Percentiles rank a stretch among this genome's conserved stretches.
Conservation (phyloP, 177 flowering plant species). For the Telopea speciosissima region DNA sequence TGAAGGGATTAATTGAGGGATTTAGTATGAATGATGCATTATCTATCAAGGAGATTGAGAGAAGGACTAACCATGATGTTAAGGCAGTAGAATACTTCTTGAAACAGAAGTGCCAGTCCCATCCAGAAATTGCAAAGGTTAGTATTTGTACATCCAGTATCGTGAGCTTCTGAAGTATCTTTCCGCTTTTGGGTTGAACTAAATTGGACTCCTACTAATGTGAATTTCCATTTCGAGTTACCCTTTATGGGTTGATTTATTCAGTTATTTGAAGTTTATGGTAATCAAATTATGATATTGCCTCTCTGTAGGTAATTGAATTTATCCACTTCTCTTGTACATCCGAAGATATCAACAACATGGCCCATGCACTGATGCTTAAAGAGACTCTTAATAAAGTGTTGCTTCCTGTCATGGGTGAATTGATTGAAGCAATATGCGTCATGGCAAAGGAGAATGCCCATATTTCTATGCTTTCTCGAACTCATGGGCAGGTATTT, state of each 20-base stretch:
- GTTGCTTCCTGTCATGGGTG: constrained; percentile 64
- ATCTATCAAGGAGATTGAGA: constrained; percentile 82
- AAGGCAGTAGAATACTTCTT: constrained; percentile 95
- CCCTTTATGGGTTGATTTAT: background rate
- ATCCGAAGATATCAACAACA: constrained; percentile 94
- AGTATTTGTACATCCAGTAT: constrained; percentile 1
- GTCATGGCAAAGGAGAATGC: constrained; percentile 66
- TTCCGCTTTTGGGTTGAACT: background rate
- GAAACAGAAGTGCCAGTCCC: constrained; percentile 66
- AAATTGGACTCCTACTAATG: background rate
- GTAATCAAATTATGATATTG: background rate
- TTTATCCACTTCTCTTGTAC: constrained; percentile 97
- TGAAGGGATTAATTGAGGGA: constrained; percentile 52
- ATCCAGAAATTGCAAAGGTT: constrained; percentile 86
- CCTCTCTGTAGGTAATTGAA: constrained; percentile 61
- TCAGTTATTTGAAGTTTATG: background rate
- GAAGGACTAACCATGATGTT: constrained; percentile 89
- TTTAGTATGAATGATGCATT: constrained; percentile 62
- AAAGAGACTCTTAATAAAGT: constrained; percentile 56
- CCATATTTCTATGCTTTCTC: constrained; percentile 82
- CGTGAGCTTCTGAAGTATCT: background rate
- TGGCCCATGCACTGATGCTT: constrained; percentile 89
- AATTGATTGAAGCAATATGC: constrained; percentile 50
- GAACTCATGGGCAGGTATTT: constrained; percentile 92
- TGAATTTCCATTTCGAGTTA: background rate